These are phyloP conservation scores for Colletotrichum karsti DNA, from an alignment of 2,329 filamentous ascomycete genomes.

Conservation along the genomic window DNA sequence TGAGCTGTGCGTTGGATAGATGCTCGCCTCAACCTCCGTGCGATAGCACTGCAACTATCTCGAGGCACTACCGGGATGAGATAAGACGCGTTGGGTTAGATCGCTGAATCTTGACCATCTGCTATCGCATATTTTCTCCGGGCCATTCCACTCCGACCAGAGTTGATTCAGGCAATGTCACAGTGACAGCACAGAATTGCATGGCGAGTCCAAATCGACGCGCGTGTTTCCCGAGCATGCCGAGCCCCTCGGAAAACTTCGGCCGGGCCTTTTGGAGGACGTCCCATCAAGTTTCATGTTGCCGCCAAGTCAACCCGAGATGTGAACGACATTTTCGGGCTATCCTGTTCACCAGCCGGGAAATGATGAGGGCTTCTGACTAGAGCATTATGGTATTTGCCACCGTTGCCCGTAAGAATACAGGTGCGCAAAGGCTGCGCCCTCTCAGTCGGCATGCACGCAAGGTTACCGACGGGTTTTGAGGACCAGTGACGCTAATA, in stretches of 20 bases:
- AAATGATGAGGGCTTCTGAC: background rate
- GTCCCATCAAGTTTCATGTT: background rate
- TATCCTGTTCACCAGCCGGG: background rate
- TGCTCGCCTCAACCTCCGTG: background rate
- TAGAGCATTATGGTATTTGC: background rate
- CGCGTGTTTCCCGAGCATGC: slow-evolving; percentile 1
- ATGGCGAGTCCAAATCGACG: background rate
- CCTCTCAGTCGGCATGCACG: background rate
- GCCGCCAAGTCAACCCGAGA: background rate
- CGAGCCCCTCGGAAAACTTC: background rate
- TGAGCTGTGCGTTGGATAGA: background rate
- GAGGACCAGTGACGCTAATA: background rate
- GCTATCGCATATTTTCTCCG: background rate
- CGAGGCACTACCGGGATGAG: background rate
- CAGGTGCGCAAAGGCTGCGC: background rate
- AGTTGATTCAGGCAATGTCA: background rate
- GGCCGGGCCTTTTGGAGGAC: background rate
- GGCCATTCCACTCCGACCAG: background rate
- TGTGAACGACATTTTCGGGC: background rate
- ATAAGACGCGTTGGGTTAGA: background rate
- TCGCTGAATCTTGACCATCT: background rate
- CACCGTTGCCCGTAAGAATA: background rate
- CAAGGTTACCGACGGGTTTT: background rate
- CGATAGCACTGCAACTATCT: background rate
- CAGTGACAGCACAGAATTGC: background rate